Base-by-base conservation (phyloP, 306 rosid species). In the Cyclanthera cordifolia region DNA sequence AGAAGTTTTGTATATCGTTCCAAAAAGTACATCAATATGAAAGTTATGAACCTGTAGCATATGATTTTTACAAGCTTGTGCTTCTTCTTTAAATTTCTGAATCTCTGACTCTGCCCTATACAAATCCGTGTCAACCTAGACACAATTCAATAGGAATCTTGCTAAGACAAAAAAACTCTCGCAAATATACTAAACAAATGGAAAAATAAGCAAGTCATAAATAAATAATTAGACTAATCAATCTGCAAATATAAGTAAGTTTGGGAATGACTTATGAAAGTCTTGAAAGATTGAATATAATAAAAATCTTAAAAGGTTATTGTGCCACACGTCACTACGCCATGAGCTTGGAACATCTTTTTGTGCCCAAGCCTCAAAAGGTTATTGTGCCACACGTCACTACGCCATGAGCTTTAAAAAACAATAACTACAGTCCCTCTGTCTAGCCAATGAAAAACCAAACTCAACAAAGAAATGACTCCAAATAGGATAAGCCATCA, bases 1-100 rank as follows among this genome's bases (percentile, higher is more conserved):
- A 27, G 3, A 27, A 27, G 30, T 27, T 27, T 27, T 27, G 30
- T 27, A 27, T 27, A 1, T 27, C 30, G 30, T 27, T 27, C n/a
- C 1, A 27, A 27, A 27, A 27, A 27, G 3, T 27, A 27, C 53
- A 45, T 67, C 13, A 27, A 49, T 25, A 49, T n/a, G 51, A 73
- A 78, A 46, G 32, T 17, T 64, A 47, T 53, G 49, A 67, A 93
- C 99, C 95, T 93, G 96, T 20, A 86, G 90, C 99, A 93, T 93
- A 77, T 93, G 99, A 50, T 79, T 80, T 78, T 81, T 86, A 83
- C 75, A 78, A 82, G 86, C 94, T 48, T 83, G 82, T 11, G 85
- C 85, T 77, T 93, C 99, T 74, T 80, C 91, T 84, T 82, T 93
- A 85, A 84, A 84, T 58, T 82, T 90, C 65, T 76, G 82, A 73